Percentiles rank a stretch among this genome's conserved stretches.
phyloP scores from a whole-genome alignment of 768 basidiomycete species.

The Naganishia vishniacii region DNA sequence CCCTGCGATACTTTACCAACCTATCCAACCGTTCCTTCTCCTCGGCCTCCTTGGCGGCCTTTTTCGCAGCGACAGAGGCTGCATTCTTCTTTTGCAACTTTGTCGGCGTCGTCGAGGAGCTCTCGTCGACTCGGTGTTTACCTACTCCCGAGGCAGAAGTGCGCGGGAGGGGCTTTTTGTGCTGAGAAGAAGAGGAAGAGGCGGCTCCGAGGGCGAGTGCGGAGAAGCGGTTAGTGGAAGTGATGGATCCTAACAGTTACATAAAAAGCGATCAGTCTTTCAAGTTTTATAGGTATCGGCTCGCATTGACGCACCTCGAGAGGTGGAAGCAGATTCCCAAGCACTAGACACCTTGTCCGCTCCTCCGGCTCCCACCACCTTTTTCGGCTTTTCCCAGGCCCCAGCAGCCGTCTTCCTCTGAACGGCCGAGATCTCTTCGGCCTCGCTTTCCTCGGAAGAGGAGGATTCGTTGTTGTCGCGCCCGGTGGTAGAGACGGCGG shows the following conservation, averaged over 20 bases:
- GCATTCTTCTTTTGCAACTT: slow-evolving; percentile 27
- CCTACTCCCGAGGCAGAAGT: slow-evolving; percentile 8
- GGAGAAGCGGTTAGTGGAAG: slow-evolving; percentile 23
- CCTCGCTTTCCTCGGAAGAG: background rate
- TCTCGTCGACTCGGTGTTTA: slow-evolving; percentile 9
- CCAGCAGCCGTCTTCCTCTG: slow-evolving; percentile 5
- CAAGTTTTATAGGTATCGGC: no score
- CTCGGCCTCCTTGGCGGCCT: slow-evolving; percentile 20
- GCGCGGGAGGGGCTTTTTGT: slow-evolving; percentile 12
- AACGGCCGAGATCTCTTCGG: background rate
- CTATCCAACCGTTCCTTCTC: slow-evolving; percentile 22
- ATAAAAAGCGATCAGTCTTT: no score
- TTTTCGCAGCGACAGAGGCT: slow-evolving; percentile 17
- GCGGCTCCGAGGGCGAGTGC: slow-evolving; percentile 22
- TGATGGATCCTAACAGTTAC: slow-evolving; percentile 11
- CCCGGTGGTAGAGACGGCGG: background rate
- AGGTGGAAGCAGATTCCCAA: slow-evolving; percentile 10
- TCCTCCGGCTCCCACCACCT: slow-evolving; percentile 14
- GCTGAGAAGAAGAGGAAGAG: background rate
- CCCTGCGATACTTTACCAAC: slow-evolving; percentile 15
- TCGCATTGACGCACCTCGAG: slow-evolving; percentile 12
- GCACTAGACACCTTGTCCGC: slow-evolving; percentile 9
- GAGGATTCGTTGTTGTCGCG: background rate
- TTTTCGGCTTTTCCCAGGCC: slow-evolving; percentile 24
- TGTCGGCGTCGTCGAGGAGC: background rate